Evolutionary conservation across 805 yeast genomes (phyloP), one percentile per base, ranked within the genome.

Genomic region (Schizosaccharomyces cryophilus): DNA sequence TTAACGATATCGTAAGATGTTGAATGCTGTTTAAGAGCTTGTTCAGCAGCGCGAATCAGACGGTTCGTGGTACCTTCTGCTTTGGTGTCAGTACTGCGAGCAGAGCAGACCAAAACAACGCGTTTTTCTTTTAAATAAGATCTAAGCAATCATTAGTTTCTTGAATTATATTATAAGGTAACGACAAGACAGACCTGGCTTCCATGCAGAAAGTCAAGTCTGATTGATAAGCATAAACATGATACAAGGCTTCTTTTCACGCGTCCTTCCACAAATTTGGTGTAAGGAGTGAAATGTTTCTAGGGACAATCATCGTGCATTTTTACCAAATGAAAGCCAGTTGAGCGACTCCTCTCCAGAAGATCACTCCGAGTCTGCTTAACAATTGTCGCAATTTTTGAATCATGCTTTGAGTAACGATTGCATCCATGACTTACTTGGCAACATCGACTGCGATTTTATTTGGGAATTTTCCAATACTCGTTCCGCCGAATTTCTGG

Each of bases 401-500:
- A 35, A 5, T 35, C 13, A 13, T 3, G 17, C 40, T 35, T 35
- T 11, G n/a, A 6, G 15, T 19, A 45, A 31, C 3, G 54, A 17
- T 5, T n/a, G 13, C 30, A n/a, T 29, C 5, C 29, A 35, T 21
- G 6, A 51, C 66, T 60, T 47, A 64, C 65, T 65, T 64, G 59
- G 93, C 85, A 59, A 93, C 87, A 65, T 87, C 86, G 63, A 85
- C 84, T 31, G 87, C 88, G 61, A 93, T 93, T 65, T 83, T 79
- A 60, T 78, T 81, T 9, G 96, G 86, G 71, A 93, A 89, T 70
- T 93, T 93, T 26, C 98, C 98, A 40, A 93, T 96, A 58, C 93
- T 83, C 17, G 98, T 93, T 61, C 98, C 98, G 59, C 98, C 98
- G 68, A 87, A 93, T 72, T 93, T 93, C 71, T 93, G 98, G 5